Evolutionary conservation across 306 rosid species (phyloP).

Genomic region (Amphicarpaea edgeworthii): DNA sequence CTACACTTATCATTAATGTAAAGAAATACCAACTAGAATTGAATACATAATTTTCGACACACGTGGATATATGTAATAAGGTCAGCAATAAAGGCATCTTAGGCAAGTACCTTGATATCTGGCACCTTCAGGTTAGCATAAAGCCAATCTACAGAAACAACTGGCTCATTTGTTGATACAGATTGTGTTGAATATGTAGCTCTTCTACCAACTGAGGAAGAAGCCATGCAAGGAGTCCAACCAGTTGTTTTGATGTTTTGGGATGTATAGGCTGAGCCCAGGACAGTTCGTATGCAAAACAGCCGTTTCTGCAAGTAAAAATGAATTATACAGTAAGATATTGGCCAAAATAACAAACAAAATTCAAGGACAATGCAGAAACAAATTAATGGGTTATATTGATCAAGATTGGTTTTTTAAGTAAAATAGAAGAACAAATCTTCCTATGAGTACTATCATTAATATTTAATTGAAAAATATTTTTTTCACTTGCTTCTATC

Average conservation of each 20-base stretch:
- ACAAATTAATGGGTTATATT: conserved; percentile 14
- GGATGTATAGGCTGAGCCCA: conserved; percentile 51
- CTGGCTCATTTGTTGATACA: conserved; percentile 72
- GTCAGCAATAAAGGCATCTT: conserved; percentile 32
- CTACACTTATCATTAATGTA: conserved; percentile 14
- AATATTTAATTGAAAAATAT: neutral
- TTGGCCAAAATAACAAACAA: conserved; percentile 27
- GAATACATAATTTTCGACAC: conserved; percentile 20
- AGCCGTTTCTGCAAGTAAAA: conserved; percentile 62
- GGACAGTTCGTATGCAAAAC: conserved; percentile 45
- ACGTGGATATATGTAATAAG: neutral
- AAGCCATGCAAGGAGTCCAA: conserved; percentile 70
- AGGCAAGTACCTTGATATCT: conserved; percentile 75
- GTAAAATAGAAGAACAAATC: neutral
- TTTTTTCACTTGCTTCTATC: conserved; percentile 27
- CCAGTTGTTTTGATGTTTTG: conserved; percentile 46
- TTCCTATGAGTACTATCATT: neutral
- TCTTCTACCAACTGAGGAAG: conserved; percentile 60
- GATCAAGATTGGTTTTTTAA: neutral
- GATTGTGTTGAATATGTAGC: conserved; percentile 68
- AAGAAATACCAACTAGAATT: neutral
- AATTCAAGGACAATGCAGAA: neutral
- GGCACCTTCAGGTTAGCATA: conserved; percentile 81
- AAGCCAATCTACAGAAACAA: conserved; percentile 94
- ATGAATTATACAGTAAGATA: conserved; percentile 28